These are phyloP conservation scores for Chrysanthemum lavandulifolium DNA, from an alignment of 129 eudicot genomes.

Conservation along the genomic window DNA sequence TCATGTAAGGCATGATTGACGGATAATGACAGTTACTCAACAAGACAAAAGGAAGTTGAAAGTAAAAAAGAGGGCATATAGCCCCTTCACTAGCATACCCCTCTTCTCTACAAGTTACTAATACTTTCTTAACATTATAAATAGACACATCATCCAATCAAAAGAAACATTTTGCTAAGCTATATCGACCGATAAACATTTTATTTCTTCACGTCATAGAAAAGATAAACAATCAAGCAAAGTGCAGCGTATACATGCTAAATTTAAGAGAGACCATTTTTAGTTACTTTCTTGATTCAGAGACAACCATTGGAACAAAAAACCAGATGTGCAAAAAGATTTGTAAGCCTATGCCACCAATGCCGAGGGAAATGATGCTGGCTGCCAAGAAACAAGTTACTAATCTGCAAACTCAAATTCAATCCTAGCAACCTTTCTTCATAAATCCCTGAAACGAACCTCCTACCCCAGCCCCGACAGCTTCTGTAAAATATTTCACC, in stretches of 20 bases:
- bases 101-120: not conserved
- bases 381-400: not conserved
- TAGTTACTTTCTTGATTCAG: conserved; percentile 2
- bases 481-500: conserved; percentile 83
- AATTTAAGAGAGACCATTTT: not conserved
- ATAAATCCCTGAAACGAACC: conserved; percentile 61
- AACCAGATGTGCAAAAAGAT: not conserved
- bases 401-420: conserved; percentile 20
- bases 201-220: conserved; percentile 5
- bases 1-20: not conserved
- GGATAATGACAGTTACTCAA: not conserved
- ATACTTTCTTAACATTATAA: not conserved
- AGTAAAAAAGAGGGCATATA: not conserved
- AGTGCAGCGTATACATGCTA: not conserved
- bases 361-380: not conserved
- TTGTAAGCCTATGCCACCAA: not conserved
- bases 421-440: conserved; percentile 45
- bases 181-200: not conserved
- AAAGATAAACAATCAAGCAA: conserved; percentile 15
- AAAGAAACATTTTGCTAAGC: too few species aligned
- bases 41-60: too few species aligned
- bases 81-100: not conserved
- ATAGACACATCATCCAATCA: too few species aligned
- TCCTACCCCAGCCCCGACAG: conserved; percentile 88
- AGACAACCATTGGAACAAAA: not conserved